phyloP scores from a whole-genome alignment of 768 basidiomycete genomes.

The Phylloporus arenicola region DNA sequence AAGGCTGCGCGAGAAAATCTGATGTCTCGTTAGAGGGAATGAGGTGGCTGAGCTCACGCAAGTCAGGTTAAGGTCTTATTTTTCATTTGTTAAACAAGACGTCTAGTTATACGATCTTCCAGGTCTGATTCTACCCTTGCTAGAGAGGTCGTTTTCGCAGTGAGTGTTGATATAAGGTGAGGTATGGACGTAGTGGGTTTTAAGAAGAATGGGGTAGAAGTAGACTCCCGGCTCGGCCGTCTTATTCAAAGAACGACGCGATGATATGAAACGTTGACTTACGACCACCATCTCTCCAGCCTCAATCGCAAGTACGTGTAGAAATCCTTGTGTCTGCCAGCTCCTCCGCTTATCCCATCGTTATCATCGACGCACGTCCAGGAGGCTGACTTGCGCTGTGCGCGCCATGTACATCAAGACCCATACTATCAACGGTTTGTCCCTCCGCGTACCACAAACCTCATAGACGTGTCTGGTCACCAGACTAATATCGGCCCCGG shows the following conservation, averaged over 20 bases:
- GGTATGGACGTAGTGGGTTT: constrained; percentile 54
- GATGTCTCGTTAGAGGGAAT: too few relatives aligned
- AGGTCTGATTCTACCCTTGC: too few relatives aligned
- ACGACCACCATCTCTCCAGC: constrained; percentile 86
- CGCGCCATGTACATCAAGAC: constrained; percentile 92
- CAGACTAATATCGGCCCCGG: too few relatives aligned
- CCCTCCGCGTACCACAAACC: too few relatives aligned
- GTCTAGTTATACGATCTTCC: too few relatives aligned
- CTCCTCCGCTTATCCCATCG: constrained; percentile 60
- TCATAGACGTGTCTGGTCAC: too few relatives aligned
- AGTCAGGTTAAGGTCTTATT: too few relatives aligned
- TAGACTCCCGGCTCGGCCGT: constrained; percentile 91
- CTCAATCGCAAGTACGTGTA: constrained; percentile 79
- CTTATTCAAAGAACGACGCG: constrained; percentile 31
- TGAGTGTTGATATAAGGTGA: constrained; percentile 38
- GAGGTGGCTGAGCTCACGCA: too few relatives aligned
- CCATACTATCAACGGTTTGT: too few relatives aligned
- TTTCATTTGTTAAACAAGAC: too few relatives aligned
- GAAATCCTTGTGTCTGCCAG: constrained; percentile 56
- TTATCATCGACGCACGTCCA: constrained; percentile 71
- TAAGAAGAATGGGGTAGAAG: constrained; percentile 74
- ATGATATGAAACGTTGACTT: constrained; percentile 28
- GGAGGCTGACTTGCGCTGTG: constrained; percentile 72
- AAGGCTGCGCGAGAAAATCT: too few relatives aligned
- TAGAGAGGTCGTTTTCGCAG: too few relatives aligned